Conservation (phyloP, 345 rosid species). For the Rhodomyrtus tomentosa region DNA sequence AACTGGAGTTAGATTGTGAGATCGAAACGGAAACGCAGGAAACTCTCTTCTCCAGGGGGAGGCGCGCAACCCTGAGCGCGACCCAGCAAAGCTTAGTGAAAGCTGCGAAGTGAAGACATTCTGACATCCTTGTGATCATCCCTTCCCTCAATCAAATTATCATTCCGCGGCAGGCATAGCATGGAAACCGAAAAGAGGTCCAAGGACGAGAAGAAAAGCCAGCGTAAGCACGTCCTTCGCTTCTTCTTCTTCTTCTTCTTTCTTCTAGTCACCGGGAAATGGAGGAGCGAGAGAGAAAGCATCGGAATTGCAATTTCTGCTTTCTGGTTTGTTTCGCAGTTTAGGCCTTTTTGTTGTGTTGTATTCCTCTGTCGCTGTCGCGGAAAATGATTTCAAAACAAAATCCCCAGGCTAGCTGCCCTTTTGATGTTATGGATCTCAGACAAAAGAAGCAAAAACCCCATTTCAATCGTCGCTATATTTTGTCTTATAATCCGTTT, state of each 20-base stretch:
- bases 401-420: neutral
- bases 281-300: neutral
- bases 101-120: neutral
- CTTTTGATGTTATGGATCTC: neutral
- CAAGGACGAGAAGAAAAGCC: conserved; percentile 44
- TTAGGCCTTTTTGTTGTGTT: neutral
- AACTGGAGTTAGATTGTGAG: too few relatives aligned
- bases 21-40: neutral
- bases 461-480: neutral
- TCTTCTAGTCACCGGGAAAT: neutral
- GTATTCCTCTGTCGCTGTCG: neutral
- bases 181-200: conserved; percentile 61
- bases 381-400: neutral
- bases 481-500: neutral
- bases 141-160: neutral
- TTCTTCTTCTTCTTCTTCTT: neutral
- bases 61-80: too few relatives aligned
- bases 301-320: neutral
- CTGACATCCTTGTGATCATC: neutral
- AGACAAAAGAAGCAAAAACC: neutral
- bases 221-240: conserved; percentile 28
- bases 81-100: neutral
- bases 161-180: neutral
- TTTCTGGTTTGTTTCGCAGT: neutral
- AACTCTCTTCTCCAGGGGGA: neutral